Evolutionary conservation across 2,329 filamentous ascomycete species (phyloP), one percentile per base, ranked within the genome.

Genomic region (Metarhizium album): DNA sequence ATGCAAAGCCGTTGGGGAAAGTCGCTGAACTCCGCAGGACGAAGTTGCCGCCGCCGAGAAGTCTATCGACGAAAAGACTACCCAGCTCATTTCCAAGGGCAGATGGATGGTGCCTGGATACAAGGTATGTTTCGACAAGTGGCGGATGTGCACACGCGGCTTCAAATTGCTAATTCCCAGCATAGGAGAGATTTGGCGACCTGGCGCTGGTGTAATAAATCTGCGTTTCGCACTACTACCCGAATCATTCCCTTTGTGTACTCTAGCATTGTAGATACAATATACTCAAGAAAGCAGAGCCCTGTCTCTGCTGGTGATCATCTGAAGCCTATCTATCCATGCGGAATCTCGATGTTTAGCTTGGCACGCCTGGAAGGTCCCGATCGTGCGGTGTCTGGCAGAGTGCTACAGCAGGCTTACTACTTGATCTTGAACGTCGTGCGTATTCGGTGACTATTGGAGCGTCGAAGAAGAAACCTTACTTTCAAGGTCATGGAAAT

Each of bases 81-180:
- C 84, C 64, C 84, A 93, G 75, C 83, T 98, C 69, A 90, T 98
- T 59, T 88, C 88, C 72, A 96, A 94, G 85, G 91, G 91, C 71
- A 88, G 90, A 83, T 98, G 93, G 93, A 82, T 84, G 76, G 90
- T 95, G 67, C 90, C 93, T 58, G 93, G 93, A 69, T 98, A 98
- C 87, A 95, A 96, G 89, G 91, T 91, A 76, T 64, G 84, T 67
- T 52, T 5, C 23, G 18, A 35, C 11, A 29, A 13, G 20, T 42
- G 1, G 8, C 16, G 38, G 27, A 24, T 24, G 8, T 27, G 3
- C 42, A 9, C 18, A 23, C 22, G 13, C 24, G n/a, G 11, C n/a
- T n/a, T 40, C 18, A 40, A 27, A 38, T 31, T 45, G 31, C 77
- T 86, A 69, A 84, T 68, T 51, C 57, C 54, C 59, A 46, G 45